Percentiles rank a stretch among this genome's conserved stretches.
phyloP scores from a whole-genome alignment of 768 basidiomycete species.

The Boletus rubropictus region DNA sequence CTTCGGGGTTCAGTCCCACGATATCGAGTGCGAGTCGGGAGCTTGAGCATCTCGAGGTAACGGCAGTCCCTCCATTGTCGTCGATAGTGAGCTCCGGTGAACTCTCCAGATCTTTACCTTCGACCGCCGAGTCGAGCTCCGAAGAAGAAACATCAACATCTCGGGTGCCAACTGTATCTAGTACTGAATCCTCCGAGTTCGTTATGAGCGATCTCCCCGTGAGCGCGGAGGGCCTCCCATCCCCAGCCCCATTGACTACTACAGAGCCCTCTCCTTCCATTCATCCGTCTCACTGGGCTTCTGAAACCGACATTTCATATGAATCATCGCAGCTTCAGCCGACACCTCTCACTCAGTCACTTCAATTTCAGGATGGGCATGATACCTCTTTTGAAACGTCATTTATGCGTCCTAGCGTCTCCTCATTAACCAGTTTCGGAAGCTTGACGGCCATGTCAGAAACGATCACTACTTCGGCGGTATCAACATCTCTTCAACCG shows the following conservation, averaged over 20 bases:
- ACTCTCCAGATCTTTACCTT: constrained; percentile 22
- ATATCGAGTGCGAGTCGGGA: constrained; percentile 18
- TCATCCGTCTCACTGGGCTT: constrained; percentile 48
- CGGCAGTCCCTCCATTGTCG: constrained; percentile 5
- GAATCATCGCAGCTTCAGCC: constrained; percentile 72
- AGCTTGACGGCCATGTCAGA: constrained; percentile 34
- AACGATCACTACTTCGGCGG: constrained; percentile 24
- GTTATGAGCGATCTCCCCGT: constrained; percentile 22
- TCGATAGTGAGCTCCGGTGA: constrained; percentile 21
- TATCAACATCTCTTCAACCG: constrained; percentile 3
- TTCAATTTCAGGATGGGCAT: constrained; percentile 48
- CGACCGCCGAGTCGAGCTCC: constrained; percentile 31
- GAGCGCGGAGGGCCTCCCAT: constrained; percentile 28
- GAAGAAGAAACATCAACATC: constrained; percentile 27
- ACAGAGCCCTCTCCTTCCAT: constrained; percentile 37
- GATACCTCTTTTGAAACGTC: constrained; percentile 75
- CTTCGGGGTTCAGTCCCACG: constrained; percentile 30
- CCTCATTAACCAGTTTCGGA: constrained; percentile 29
- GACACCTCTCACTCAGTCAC: constrained; percentile 55
- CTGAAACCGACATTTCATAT: constrained; percentile 63
- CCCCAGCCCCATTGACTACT: constrained; percentile 31
- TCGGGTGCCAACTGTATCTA: constrained; percentile 36
- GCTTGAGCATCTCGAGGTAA: constrained; percentile 15
- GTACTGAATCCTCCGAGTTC: constrained; percentile 37
- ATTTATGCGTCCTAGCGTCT: constrained; percentile 56